Evolutionary conservation across 257 asterid species (phyloP), one percentile per base, ranked within the genome.

Genomic region (Fraxinus pennsylvanica): DNA sequence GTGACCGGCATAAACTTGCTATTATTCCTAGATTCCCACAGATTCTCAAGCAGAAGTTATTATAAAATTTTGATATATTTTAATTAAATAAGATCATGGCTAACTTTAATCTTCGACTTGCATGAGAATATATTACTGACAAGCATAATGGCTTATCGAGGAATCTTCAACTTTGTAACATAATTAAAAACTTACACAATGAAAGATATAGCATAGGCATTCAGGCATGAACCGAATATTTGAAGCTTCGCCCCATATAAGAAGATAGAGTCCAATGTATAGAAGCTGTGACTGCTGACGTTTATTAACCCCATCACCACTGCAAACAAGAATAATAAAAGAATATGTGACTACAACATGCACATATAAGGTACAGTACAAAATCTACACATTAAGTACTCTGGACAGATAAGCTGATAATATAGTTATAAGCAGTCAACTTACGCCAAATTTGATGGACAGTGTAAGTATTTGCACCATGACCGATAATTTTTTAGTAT

Each of bases 221-320:
- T 96, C 99, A 22, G 99, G 99, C 99, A 96, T 96, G 79, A 96
- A 96, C 22, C 99, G 97, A 76, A 96, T 84, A 77, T 96, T 96
- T 76, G 99, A 96, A 84, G 98, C 98, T 93, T 96, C 99, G 21
- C 99, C 98, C 99, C 99, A 96, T 65, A 96, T 93, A 82, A 96
- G 97, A 82, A 96, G 97, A 92, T 92, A 96, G 68, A 96, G 97
- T 70, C 88, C 97, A 81, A 93, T 90, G 90, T 96, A 93, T 66
- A 96, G 98, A 85, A 96, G 97, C 88, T 91, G 94, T 43, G 89
- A 84, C 84, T 93, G 98, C 79, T 86, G 96, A 91, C 90, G 4
- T 47, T 89, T 85, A 73, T 88, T 85, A 43, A 68, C 82, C 88
- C 74, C 27, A 66, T 15, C 94, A 96, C 82, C 85, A 83, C 99